A percentile compares a stretch with the other conserved stretches of the same genome.
Evolutionary conservation across 495 filamentous ascomycete species (phyloP).

Genomic region (Penicillium desertorum): DNA sequence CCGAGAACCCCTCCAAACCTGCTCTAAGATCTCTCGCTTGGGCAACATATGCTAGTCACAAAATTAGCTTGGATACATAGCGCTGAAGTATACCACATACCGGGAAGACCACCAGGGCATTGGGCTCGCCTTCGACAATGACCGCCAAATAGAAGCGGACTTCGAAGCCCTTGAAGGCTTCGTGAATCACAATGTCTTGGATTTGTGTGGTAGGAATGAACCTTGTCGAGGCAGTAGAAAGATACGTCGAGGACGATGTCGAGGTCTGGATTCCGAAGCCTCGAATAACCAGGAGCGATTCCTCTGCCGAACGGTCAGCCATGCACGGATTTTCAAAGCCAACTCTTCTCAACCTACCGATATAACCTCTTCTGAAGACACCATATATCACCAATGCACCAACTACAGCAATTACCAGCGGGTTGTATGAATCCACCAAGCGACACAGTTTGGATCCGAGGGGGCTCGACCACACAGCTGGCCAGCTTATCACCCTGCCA

Average conservation of each 20-base stretch:
- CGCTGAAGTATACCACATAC: conserved; percentile 37
- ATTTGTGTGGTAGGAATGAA: conserved; percentile 95
- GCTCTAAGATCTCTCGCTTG: conserved; percentile 66
- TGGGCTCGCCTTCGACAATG: conserved; percentile 85
- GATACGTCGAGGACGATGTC: conserved; percentile 62
- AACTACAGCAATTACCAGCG: conserved; percentile 28
- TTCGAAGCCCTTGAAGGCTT: conserved; percentile 91
- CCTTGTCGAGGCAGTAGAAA: conserved; percentile 65
- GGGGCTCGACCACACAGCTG: conserved; percentile 35
- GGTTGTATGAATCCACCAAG: conserved; percentile 40
- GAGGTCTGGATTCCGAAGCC: conserved; percentile 90
- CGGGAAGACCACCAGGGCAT: conserved; percentile 91
- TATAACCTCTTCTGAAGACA: conserved; percentile 51
- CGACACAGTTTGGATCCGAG: conserved; percentile 31
- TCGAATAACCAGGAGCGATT: conserved; percentile 83
- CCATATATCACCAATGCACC: conserved; percentile 42
- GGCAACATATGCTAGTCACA: conserved; percentile 62
- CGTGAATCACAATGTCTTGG: conserved; percentile 89
- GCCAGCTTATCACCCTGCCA: conserved; percentile 29
- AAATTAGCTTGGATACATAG: conserved; percentile 11
- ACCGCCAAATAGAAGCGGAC: conserved; percentile 87
- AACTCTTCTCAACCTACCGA: conserved; percentile 34
- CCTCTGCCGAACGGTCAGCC: conserved; percentile 53
- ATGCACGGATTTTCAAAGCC: conserved; percentile 12
- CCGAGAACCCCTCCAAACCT: conserved; percentile 79